Conservation (phyloP, 2,329 filamentous ascomycete genomes). For the Pyrenophora teres region DNA sequence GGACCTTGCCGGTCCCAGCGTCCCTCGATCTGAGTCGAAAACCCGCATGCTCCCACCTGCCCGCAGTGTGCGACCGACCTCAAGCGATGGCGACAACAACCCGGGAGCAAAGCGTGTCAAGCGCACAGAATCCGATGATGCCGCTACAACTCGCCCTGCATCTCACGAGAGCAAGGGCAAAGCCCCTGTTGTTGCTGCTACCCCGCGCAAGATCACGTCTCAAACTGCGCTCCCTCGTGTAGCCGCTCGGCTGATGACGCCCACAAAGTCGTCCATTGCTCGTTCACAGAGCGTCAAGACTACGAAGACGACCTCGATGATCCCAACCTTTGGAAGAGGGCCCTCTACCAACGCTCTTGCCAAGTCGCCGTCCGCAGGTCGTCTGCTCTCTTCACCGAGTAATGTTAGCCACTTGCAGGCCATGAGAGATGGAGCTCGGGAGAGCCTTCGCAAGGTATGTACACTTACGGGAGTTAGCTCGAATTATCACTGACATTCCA, state of each 20-base stretch:
- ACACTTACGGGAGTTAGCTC: neutral
- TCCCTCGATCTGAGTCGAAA: conserved; percentile 46
- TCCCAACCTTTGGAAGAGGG: conserved; percentile 58
- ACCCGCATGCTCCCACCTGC: conserved; percentile 34
- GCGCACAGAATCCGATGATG: conserved; percentile 69
- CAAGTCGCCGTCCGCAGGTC: conserved; percentile 58
- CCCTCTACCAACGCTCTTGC: conserved; percentile 56
- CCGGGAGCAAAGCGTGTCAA: conserved; percentile 71
- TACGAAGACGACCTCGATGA: conserved; percentile 54
- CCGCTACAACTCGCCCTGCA: conserved; percentile 65
- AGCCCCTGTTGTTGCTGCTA: conserved; percentile 15
- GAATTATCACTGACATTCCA: neutral
- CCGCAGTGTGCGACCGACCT: conserved; percentile 31
- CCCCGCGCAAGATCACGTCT: conserved; percentile 37
- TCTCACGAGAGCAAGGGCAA: conserved; percentile 47
- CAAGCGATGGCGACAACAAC: conserved; percentile 42
- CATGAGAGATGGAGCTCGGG: conserved; percentile 46
- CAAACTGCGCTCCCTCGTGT: conserved; percentile 55
- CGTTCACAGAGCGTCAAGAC: conserved; percentile 61
- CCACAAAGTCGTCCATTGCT: conserved; percentile 75
- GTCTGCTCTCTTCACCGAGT: conserved; percentile 46
- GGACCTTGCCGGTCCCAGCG: conserved; percentile 58
- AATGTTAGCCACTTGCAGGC: conserved; percentile 30
- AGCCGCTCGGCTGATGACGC: conserved; percentile 66
- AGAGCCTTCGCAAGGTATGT: conserved; percentile 40